These are phyloP conservation scores for Coemansia sp. DNA, from an alignment of 192 early-diverging fungal genomes.

Conservation along the genomic window DNA sequence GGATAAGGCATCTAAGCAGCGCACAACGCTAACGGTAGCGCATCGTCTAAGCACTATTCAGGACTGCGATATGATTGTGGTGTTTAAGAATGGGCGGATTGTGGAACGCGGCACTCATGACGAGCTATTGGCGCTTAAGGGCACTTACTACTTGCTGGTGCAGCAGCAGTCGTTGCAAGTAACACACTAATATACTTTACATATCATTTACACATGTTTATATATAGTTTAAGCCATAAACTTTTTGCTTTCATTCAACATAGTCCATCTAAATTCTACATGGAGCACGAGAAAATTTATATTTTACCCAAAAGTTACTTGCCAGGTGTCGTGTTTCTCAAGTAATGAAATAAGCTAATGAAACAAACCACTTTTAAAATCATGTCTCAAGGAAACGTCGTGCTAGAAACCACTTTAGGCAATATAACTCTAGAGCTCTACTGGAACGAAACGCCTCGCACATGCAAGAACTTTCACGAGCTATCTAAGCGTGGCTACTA, in stretches of 20 bases:
- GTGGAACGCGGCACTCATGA: slow-evolving; percentile 63
- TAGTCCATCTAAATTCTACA: too few species aligned
- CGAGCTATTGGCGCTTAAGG: slow-evolving; percentile 55
- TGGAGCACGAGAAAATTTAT: neutral
- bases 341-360: neutral
- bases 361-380: neutral
- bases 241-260: too few species aligned
- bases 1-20: slow-evolving; percentile 64
- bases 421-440: slow-evolving; percentile 31
- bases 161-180: slow-evolving; percentile 68
- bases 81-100: slow-evolving; percentile 65
- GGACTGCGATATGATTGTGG: slow-evolving; percentile 71
- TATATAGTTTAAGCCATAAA: too few species aligned
- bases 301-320: slow-evolving; percentile 1
- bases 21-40: slow-evolving; percentile 74
- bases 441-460: slow-evolving; percentile 64
- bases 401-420: slow-evolving; percentile 27
- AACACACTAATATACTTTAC: slow-evolving; percentile 28
- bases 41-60: slow-evolving; percentile 73
- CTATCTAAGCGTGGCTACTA: slow-evolving; percentile 80
- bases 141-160: slow-evolving; percentile 62
- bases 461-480: slow-evolving; percentile 88
- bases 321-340: neutral
- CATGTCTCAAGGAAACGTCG: slow-evolving; percentile 8
- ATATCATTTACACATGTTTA: neutral